phyloP scores from a whole-genome alignment of 306 rosid genomes.

The Medicago arabica region DNA sequence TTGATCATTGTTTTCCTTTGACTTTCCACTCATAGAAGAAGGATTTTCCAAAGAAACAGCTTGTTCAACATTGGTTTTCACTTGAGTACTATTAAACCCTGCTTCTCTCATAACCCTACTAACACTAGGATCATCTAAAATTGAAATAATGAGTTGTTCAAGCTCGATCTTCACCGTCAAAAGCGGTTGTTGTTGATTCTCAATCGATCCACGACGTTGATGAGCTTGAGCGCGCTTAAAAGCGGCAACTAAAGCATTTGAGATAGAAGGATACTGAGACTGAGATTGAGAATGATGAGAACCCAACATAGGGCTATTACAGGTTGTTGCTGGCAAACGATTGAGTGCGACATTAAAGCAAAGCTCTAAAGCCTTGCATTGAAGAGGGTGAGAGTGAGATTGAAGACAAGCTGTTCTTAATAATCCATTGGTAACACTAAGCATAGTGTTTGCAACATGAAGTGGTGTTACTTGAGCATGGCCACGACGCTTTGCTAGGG shows the following conservation, averaged over 20 bases:
- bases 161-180: slow-evolving; percentile 83
- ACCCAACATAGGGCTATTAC: slow-evolving; percentile 69
- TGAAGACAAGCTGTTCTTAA: slow-evolving; percentile 85
- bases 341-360: slow-evolving; percentile 96
- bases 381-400: slow-evolving; percentile 95
- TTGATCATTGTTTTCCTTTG: slow-evolving; percentile 47
- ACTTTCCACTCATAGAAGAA: slow-evolving; percentile 53
- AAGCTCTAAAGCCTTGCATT: slow-evolving; percentile 95
- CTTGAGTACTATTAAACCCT: slow-evolving; percentile 81
- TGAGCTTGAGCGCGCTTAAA: slow-evolving; percentile 97
- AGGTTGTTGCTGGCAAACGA: slow-evolving; percentile 80
- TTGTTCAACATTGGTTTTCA: slow-evolving; percentile 88
- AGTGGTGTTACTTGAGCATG: slow-evolving; percentile 98
- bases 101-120: slow-evolving; percentile 98
- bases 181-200: slow-evolving; percentile 91
- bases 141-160: slow-evolving; percentile 87
- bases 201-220: slow-evolving; percentile 93
- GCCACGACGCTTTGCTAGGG: slow-evolving; percentile 83
- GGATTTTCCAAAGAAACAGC: slow-evolving; percentile 70
- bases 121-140: slow-evolving; percentile 94
- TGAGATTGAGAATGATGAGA: slow-evolving; percentile 54
- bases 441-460: slow-evolving; percentile 93
- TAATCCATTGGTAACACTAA: slow-evolving; percentile 64
- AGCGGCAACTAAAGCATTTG: slow-evolving; percentile 97
- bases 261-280: slow-evolving; percentile 70